A percentile compares a stretch with the other conserved stretches of the same genome.
Conservation (phyloP, 1,284 basidiomycete genomes). For the Rhodotorula sp. region DNA sequence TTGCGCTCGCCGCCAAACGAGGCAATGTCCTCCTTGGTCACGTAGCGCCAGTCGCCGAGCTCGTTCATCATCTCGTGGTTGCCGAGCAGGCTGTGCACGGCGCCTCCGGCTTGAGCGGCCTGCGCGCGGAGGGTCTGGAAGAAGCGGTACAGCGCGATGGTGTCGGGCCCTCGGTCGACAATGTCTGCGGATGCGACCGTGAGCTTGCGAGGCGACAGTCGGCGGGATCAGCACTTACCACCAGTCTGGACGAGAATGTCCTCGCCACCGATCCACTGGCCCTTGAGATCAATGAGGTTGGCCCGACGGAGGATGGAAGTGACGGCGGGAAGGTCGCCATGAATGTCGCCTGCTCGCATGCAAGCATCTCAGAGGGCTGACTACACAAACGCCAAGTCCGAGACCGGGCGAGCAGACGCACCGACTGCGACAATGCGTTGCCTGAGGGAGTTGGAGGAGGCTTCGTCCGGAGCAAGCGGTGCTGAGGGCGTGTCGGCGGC, state of each 20-base stretch:
- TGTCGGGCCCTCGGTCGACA: constrained; percentile 83
- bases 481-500: background rate
- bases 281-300: constrained; percentile 24
- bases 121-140: constrained; percentile 80
- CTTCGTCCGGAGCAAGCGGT: background rate
- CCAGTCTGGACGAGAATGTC: constrained; percentile 40
- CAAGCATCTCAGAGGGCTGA: background rate
- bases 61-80: constrained; percentile 69
- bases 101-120: constrained; percentile 67
- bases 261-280: constrained; percentile 33
- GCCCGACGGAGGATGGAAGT: constrained; percentile 25
- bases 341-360: constrained; percentile 25
- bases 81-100: constrained; percentile 67
- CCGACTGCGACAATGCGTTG: constrained; percentile 31
- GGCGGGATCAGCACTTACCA: constrained; percentile 5
- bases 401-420: background rate
- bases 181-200: constrained; percentile 60
- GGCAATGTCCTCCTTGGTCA: constrained; percentile 51
- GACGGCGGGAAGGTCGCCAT: constrained; percentile 31
- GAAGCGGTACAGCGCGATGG: constrained; percentile 74
- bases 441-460: background rate
- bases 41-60: constrained; percentile 52
- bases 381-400: background rate
- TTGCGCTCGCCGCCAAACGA: constrained; percentile 46
- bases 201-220: too few species aligned